A percentile compares a stretch with the other conserved stretches of the same genome.
Conservation (phyloP, 1,284 basidiomycete species). For the Cutaneotrichosporon cyanovorans region DNA sequence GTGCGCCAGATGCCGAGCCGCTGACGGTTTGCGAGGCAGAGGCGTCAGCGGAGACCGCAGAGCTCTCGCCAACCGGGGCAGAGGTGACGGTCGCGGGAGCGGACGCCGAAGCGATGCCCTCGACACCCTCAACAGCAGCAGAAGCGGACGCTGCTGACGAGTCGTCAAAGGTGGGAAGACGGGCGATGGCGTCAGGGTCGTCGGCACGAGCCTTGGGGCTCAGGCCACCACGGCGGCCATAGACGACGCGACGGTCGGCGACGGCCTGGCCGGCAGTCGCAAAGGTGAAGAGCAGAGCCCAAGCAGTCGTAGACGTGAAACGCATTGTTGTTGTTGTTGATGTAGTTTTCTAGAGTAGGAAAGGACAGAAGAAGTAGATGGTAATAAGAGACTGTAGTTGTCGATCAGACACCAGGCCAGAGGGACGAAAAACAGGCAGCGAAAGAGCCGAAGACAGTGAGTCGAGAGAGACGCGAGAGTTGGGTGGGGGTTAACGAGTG, state of each 20-base stretch:
- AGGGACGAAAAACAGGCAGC: neutral
- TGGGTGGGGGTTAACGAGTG: constrained; percentile 7
- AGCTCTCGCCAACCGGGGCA: too few species aligned
- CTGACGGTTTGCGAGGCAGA: neutral
- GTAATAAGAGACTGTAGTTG: neutral
- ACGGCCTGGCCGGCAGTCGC: constrained; percentile 14
- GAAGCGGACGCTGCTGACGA: too few species aligned
- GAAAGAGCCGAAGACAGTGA: constrained; percentile 1
- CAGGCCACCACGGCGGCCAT: constrained; percentile 3
- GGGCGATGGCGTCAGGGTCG: neutral
- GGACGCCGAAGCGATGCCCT: constrained; percentile 35
- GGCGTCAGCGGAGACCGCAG: too few species aligned
- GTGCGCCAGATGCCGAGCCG: neutral
- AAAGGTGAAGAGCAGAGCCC: constrained; percentile 13
- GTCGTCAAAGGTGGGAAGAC: neutral
- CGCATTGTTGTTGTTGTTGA: constrained; percentile 9
- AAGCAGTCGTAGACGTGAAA: constrained; percentile 8
- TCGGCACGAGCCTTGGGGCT: constrained; percentile 1
- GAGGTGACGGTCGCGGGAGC: constrained; percentile 2
- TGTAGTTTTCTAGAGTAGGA: neutral
- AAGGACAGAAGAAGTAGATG: neutral
- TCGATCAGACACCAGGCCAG: neutral
- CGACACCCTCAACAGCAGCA: constrained; percentile 17
- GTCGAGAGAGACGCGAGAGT: neutral
- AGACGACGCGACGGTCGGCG: constrained; percentile 8